Conservation (phyloP, 129 eudicot species). For the Kitagawia praeruptora region DNA sequence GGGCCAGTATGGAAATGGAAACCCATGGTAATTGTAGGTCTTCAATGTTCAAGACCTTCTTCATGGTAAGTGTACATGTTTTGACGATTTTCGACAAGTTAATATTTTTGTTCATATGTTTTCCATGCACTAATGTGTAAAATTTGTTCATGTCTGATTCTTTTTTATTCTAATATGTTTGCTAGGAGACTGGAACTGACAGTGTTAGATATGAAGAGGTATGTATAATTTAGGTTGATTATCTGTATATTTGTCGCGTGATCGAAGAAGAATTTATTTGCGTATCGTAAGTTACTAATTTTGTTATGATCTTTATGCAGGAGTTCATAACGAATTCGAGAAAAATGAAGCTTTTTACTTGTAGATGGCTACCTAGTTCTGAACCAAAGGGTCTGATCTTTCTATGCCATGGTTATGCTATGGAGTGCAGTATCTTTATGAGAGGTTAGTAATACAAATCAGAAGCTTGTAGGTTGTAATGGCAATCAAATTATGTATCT, state of each 20-base stretch:
- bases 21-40: too few species aligned
- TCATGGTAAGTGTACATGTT: neutral
- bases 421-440: slow-evolving; percentile 91
- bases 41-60: neutral
- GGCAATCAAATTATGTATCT: neutral
- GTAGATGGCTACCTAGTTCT: slow-evolving; percentile 38
- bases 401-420: slow-evolving; percentile 90
- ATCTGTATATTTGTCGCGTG: neutral
- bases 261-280: neutral
- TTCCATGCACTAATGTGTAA: neutral
- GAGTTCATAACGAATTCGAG: slow-evolving; percentile 30
- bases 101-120: neutral
- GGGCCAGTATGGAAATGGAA: too few species aligned
- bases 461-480: neutral
- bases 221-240: neutral
- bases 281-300: too few species aligned
- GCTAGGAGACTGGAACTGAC: slow-evolving; percentile 3
- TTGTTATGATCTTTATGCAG: slow-evolving; percentile 12
- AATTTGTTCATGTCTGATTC: neutral
- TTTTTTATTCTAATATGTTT: neutral
- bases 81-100: too few species aligned
- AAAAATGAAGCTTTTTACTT: slow-evolving; percentile 45
- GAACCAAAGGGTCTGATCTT: slow-evolving; percentile 71
- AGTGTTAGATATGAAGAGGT: slow-evolving; percentile 17
- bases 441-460: slow-evolving; percentile 32